Evolutionary conservation across 192 early-diverging fungal species (phyloP).

Genomic region (Geranomyces michiganensis): DNA sequence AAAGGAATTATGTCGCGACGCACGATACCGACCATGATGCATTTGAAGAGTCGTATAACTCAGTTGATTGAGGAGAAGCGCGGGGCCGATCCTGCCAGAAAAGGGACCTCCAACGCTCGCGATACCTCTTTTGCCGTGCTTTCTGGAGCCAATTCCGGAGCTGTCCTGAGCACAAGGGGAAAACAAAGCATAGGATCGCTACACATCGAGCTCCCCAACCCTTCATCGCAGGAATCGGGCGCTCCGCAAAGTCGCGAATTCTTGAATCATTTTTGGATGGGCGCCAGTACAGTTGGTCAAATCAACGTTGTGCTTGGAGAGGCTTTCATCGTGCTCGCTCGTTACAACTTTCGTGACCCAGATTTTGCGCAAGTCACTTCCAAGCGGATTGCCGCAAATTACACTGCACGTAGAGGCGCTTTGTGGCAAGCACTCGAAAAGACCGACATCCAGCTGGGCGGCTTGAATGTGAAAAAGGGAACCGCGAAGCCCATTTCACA

Average conservation of each 20-base stretch:
- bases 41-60: conserved; percentile 49
- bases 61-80: conserved; percentile 63
- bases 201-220: not conserved
- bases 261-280: conserved; percentile 17
- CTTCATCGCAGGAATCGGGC: not conserved
- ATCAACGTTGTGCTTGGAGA: conserved; percentile 30
- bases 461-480: conserved; percentile 44
- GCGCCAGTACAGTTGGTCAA: conserved; percentile 3
- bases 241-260: not conserved
- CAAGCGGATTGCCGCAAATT: conserved; percentile 29
- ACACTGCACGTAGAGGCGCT: not conserved
- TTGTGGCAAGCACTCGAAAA: conserved; percentile 14
- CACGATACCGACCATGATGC: conserved; percentile 63
- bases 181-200: conserved; percentile 13
- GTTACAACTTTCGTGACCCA: conserved; percentile 53
- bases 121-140: conserved; percentile 10
- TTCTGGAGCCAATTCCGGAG: not conserved
- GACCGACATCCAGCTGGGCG: conserved; percentile 27
- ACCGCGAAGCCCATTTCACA: conserved; percentile 46
- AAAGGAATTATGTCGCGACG: conserved; percentile 52
- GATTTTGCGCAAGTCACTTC: conserved; percentile 48
- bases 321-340: conserved; percentile 38
- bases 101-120: not conserved
- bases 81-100: conserved; percentile 19
- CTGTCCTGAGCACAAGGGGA: not conserved